A percentile compares a stretch with the other conserved stretches of the same genome.
These are phyloP conservation scores for Phylloporus sp. DNA, from an alignment of 768 basidiomycete genomes.

Conservation along the genomic window DNA sequence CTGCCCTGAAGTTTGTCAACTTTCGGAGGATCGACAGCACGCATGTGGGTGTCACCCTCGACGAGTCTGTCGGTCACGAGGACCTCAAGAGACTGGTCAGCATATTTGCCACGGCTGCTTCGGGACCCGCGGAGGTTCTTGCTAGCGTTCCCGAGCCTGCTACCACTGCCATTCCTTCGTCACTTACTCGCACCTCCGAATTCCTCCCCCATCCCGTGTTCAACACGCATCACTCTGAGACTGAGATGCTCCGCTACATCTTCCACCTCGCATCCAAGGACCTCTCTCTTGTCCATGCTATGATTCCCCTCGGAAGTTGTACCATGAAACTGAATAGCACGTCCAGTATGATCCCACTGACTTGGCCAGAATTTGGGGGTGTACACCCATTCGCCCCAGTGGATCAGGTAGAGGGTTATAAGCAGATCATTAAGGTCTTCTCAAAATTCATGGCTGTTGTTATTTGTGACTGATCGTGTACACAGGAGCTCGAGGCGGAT, in stretches of 20 bases:
- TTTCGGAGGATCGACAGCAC: constrained; percentile 70
- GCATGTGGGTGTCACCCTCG: constrained; percentile 83
- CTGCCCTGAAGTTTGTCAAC: constrained; percentile 69
- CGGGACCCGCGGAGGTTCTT: constrained; percentile 42
- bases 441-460: neutral
- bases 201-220: constrained; percentile 88
- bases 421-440: constrained; percentile 66
- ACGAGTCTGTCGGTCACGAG: constrained; percentile 77
- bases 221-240: constrained; percentile 97
- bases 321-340: constrained; percentile 99
- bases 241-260: constrained; percentile 97
- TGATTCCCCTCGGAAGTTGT: constrained; percentile 94
- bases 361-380: constrained; percentile 85
- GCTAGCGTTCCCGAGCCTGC: constrained; percentile 43
- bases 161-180: constrained; percentile 43
- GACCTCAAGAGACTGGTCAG: constrained; percentile 77
- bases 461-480: constrained; percentile 5
- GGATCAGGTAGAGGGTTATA: constrained; percentile 88
- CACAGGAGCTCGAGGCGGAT: constrained; percentile 86
- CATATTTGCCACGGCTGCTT: constrained; percentile 69
- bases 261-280: constrained; percentile 93
- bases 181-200: constrained; percentile 55
- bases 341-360: constrained; percentile 94
- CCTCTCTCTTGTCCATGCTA: constrained; percentile 88
- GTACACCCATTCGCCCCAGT: constrained; percentile 92